Percentiles rank a stretch among this genome's conserved stretches.
phyloP scores from a whole-genome alignment of 257 asterid genomes.

The Solanum chilense region DNA sequence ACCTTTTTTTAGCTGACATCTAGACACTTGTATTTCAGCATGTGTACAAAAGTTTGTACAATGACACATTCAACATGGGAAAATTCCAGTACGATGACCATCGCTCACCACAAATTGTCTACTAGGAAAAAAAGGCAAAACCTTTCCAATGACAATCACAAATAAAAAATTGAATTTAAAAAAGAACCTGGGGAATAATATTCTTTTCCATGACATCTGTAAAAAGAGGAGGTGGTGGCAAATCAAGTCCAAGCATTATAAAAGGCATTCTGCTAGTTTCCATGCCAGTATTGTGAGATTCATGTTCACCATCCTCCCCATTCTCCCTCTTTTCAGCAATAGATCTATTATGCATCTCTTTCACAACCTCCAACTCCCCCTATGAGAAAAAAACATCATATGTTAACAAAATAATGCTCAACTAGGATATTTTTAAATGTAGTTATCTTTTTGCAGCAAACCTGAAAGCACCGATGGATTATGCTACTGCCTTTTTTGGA shows the following conservation, averaged over 20 bases:
- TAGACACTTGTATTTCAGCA: background rate
- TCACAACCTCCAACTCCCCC: conserved; percentile 98
- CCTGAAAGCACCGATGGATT: conserved; percentile 95
- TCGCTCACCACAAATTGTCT: background rate
- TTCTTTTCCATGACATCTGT: conserved; percentile 94
- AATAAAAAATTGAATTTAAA: background rate
- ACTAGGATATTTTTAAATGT: background rate
- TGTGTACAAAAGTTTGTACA: background rate
- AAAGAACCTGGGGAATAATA: conserved; percentile 85
- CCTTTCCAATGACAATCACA: background rate
- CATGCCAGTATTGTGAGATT: conserved; percentile 11
- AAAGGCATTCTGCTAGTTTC: conserved; percentile 80
- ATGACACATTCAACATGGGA: background rate
- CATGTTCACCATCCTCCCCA: conserved; percentile 33
- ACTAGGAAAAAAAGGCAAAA: background rate
- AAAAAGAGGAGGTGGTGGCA: conserved; percentile 97
- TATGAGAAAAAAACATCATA: conserved; percentile 14
- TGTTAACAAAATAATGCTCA: background rate
- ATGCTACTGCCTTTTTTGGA: conserved; percentile 65
- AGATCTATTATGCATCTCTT: conserved; percentile 40
- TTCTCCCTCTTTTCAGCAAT: conserved; percentile 29
- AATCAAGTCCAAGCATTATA: conserved; percentile 92
- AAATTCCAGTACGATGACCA: background rate
- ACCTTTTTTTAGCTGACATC: background rate
- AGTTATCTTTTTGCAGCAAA: conserved; percentile 4